Evolutionary conservation across 805 yeast species (phyloP), one percentile per base, ranked within the genome.

Genomic region (Candida tammaniensis): DNA sequence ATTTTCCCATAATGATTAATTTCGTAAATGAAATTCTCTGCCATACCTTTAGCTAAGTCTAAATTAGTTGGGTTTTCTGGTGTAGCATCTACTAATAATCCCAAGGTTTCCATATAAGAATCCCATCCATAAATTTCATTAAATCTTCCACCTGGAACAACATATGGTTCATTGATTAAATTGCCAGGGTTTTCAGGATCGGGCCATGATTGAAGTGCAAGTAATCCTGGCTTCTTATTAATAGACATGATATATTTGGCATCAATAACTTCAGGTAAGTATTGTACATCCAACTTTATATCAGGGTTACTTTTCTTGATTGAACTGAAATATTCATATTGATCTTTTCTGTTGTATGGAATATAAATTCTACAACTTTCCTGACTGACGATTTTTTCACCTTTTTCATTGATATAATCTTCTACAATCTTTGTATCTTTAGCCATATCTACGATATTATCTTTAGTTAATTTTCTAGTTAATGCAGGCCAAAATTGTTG

Each of bases 121-220:
- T 91, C 98, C 98, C 98, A 91, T 11, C 98, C 98, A 52, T 93
- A 91, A 39, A 88, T 73, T 61, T 91, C 98, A 62, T 93, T 93
- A 61, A 91, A 91, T 44, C 98, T 70, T 15, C 98, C 98, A 12
- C 98, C 98, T 1, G 98, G 98, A 16, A 91, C 98, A 12, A 86
- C 84, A 57, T 91, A 91, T 0, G 95, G 96, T 50, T 74, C 79
- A 14, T 88, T 86, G 24, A 73, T 66, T 30, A 82, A 48, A 10
- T 72, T 67, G 12, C 52, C 54, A 25, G 75, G 74, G 37, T 78
- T 75, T 3, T 62, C 50, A 6, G 82, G 78, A 44, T 79, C 78
- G 14, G 56, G 72, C 40, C 70, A 72, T 68, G 85, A 75, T 1
- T 91, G 95, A 24, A 91, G 66, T 0, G 95, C 84, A 40, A 91